Conservation (phyloP, 176 grass and related monocot species). For the Aechmea fasciata region DNA sequence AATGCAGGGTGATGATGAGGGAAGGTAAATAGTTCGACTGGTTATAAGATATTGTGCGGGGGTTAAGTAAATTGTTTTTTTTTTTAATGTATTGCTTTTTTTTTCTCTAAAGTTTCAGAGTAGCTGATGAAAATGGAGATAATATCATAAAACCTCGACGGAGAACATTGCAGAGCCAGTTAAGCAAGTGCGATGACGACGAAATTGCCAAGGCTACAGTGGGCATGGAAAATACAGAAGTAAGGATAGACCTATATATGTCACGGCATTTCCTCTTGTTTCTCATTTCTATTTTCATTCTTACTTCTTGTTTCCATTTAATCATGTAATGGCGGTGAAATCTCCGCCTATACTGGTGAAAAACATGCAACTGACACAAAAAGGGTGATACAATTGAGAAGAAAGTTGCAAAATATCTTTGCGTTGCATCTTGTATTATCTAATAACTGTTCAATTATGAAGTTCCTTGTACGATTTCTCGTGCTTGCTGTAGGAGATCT, state of each 20-base stretch:
- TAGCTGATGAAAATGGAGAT: not conserved
- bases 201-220: conserved; percentile 27
- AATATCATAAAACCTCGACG: conserved; percentile 3
- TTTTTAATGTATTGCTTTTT: not conserved
- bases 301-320: not conserved
- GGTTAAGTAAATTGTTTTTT: not conserved
- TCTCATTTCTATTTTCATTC: not conserved
- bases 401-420: no score
- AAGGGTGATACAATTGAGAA: no score
- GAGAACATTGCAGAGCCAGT: conserved; percentile 60
- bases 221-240: conserved; percentile 46
- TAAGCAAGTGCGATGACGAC: conserved; percentile 61
- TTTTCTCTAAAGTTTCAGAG: not conserved
- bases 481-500: no score
- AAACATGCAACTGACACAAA: not conserved
- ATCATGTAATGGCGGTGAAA: not conserved
- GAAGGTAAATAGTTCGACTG: not conserved
- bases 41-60: not conserved
- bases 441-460: no score
- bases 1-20: conserved; percentile 63
- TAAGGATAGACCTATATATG: conserved; percentile 24
- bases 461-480: no score
- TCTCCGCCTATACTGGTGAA: not conserved
- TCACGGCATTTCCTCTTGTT: not conserved
- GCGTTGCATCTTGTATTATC: no score